Evolutionary conservation across 805 yeast species (phyloP).

Genomic region (Debaryomyces maramus): DNA sequence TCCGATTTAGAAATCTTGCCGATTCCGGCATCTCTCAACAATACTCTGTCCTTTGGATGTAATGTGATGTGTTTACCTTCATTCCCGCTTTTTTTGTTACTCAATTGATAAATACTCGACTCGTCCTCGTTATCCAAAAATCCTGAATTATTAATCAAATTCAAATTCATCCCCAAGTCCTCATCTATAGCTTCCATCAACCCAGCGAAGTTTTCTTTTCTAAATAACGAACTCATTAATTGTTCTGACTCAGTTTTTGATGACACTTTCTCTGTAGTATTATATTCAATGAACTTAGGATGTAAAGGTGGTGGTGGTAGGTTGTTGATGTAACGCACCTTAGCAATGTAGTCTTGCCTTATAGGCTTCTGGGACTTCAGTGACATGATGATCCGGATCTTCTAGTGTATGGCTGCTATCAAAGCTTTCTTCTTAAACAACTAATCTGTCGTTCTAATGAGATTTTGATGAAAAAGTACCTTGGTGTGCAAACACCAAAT

Average conservation of each 20-base stretch:
- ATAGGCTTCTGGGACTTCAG: constrained; percentile 34
- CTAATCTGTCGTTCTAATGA: too few species aligned
- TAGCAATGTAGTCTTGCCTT: constrained; percentile 78
- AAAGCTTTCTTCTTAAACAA: too few species aligned
- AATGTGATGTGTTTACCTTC: constrained; percentile 43
- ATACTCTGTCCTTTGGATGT: constrained; percentile 74
- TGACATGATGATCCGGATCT: too few species aligned
- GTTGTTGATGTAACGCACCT: constrained; percentile 78
- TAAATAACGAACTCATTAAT: constrained; percentile 67
- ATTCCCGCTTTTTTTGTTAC: constrained; percentile 12
- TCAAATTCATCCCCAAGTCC: constrained; percentile 75
- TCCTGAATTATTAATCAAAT: constrained; percentile 64
- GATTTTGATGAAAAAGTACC: too few species aligned
- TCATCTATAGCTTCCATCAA: constrained; percentile 57
- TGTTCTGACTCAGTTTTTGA: constrained; percentile 43
- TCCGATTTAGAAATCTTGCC: constrained; percentile 42
- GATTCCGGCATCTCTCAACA: constrained; percentile 77
- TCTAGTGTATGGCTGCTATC: too few species aligned
- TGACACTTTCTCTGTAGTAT: constrained; percentile 35
- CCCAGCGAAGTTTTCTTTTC: constrained; percentile 69
- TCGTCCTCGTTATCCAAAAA: constrained; percentile 63
- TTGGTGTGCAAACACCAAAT: too few species aligned
- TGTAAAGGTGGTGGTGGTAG: constrained; percentile 93
- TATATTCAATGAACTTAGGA: constrained; percentile 73
- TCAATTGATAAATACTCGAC: constrained; percentile 35